A percentile compares a stretch with the other conserved stretches of the same genome.
These are phyloP conservation scores for Colletotrichum coccodes DNA, from an alignment of 2,329 filamentous ascomycete genomes.

Conservation along the genomic window DNA sequence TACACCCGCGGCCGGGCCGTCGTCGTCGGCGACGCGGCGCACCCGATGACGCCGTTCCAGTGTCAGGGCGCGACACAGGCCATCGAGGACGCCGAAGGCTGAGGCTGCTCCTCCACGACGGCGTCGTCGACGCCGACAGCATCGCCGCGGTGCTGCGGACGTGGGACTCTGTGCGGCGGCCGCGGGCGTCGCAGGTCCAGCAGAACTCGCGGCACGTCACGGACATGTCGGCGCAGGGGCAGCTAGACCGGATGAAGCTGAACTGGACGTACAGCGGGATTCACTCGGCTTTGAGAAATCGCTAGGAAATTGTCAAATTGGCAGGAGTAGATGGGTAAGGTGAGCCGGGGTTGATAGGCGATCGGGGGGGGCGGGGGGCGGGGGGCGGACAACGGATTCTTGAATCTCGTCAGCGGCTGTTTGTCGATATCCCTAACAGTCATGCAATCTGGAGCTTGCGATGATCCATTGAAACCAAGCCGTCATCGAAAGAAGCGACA, in stretches of 20 bases:
- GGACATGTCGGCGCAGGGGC: constrained; percentile 23
- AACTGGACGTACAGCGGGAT: constrained; percentile 29
- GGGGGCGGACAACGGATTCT: too few species aligned
- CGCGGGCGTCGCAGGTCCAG: constrained; percentile 30
- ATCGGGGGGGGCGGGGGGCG: background rate
- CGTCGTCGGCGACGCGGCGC: constrained; percentile 27
- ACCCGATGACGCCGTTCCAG: constrained; percentile 31
- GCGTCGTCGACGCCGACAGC: background rate
- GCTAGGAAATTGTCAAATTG: background rate
- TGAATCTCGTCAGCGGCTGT: background rate
- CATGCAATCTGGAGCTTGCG: background rate
- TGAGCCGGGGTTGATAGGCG: too few species aligned
- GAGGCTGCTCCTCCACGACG: constrained; percentile 17
- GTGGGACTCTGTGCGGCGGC: constrained; percentile 25
- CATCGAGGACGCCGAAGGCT: constrained; percentile 27
- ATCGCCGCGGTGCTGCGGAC: constrained; percentile 4
- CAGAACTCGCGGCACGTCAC: constrained; percentile 20
- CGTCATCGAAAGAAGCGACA: background rate
- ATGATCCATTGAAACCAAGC: background rate
- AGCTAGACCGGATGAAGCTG: constrained; percentile 25
- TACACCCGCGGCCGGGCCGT: constrained; percentile 41
- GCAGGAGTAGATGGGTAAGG: background rate
- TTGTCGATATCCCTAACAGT: too few species aligned
- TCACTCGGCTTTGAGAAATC: constrained; percentile 19
- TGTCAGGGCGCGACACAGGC: constrained; percentile 28